A percentile compares a stretch with the other conserved stretches of the same genome.
These are phyloP conservation scores for Fusarium pseudoanthophilum DNA, from an alignment of 2,329 filamentous ascomycete genomes.

Conservation along the genomic window DNA sequence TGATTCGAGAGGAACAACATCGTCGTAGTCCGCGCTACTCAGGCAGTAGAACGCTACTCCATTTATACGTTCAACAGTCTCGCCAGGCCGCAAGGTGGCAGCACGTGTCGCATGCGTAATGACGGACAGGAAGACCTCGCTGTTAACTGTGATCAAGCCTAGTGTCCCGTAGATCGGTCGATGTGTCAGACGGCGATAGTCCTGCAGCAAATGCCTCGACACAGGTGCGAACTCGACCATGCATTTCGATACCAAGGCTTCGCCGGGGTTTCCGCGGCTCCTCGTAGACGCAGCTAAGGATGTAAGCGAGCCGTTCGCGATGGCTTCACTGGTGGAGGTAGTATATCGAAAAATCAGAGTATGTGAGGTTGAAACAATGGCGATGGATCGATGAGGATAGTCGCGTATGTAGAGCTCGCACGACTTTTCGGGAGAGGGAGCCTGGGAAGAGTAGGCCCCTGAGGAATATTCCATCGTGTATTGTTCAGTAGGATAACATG, in stretches of 20 bases:
- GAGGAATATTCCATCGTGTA: constrained; percentile 61
- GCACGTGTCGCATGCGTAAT: constrained; percentile 83
- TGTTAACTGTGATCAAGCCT: constrained; percentile 83
- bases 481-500: constrained; percentile 30
- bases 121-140: constrained; percentile 90
- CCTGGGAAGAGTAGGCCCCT: constrained; percentile 57
- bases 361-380: constrained; percentile 81
- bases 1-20: constrained; percentile 69
- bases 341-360: constrained; percentile 87
- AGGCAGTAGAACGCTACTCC: constrained; percentile 94
- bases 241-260: constrained; percentile 69
- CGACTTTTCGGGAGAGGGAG: constrained; percentile 66
- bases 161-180: constrained; percentile 85
- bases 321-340: constrained; percentile 68
- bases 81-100: constrained; percentile 84
- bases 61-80: constrained; percentile 88
- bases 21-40: constrained; percentile 86
- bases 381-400: constrained; percentile 86
- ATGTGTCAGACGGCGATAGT: constrained; percentile 80
- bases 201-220: constrained; percentile 73
- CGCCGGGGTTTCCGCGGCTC: constrained; percentile 54
- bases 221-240: constrained; percentile 86
- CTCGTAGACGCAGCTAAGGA: constrained; percentile 62
- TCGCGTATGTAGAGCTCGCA: constrained; percentile 88
- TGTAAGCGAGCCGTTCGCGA: constrained; percentile 67